Evolutionary conservation across 225 moss, liverwort and hornwort species (phyloP), one percentile per base, ranked within the genome.

Genomic region (Asterella californica): DNA sequence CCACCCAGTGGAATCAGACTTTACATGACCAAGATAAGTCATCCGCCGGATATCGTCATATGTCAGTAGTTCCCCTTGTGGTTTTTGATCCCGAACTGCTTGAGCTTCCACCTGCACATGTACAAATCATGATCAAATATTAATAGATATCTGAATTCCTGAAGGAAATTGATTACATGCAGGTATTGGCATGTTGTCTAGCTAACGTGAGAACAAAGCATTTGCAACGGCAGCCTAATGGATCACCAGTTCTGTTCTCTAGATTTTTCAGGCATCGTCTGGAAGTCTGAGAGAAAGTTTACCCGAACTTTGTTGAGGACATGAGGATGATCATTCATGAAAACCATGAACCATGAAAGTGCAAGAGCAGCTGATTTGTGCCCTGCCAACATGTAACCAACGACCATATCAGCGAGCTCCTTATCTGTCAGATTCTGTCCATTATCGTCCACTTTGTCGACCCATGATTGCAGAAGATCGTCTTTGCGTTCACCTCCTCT

Each of bases 321-420:
- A 5, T 78, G 15, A 25, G 78, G 78, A 63, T 78, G 62, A 18
- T 65, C 47, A 24, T 78, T n/a, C 37, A 78, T 61, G 37, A 65
- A 47, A 37, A 78, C 59, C 78, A 78, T 78, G 78, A 78, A 61
- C 78, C 78, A 78, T 63, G 45, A 21, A n/a, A 37, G 29, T 2
- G 62, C 65, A 32, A 61, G 78, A 27, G 64, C 78, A 24, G 61
- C 34, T 25, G 62, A 64, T 55, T 66, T 63, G 64, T 65, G 60
- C 21, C 78, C 78, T 21, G 78, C 78, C 30, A 78, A 19, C 61
- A 78, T 60, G 37, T 78, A 78, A 33, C 61, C 64, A 19, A 64
- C 17, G 59, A 78, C 34, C 34, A 63, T 78, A 64, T 78, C 78
- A 42, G 65, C 36, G 8, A 78, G 61, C 14, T 78, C 78, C 59